Evolutionary conservation across 768 basidiomycete species (phyloP), one percentile per base, ranked within the genome.

Genomic region (Candolleomyces aberdarensis): DNA sequence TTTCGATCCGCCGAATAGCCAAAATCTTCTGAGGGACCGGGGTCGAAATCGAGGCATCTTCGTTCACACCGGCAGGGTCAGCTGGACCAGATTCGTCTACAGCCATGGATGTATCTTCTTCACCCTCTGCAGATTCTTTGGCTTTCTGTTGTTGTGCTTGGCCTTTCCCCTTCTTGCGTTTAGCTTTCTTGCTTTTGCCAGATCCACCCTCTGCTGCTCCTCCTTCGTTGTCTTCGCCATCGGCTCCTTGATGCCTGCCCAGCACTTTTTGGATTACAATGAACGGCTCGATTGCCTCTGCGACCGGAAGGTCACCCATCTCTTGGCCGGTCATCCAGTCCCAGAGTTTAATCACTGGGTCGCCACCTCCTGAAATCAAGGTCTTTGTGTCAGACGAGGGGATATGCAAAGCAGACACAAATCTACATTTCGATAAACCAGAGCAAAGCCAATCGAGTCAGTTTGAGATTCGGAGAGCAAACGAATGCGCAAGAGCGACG

Each of bases 291-390:
- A 86, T 78, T 0, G 69, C 66, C 7, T 78, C 71, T 60, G 73
- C 71, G 19, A 96, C 76, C 4, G 72, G 66, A 10, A 96, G 74
- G 43, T 85, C 81, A 32, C 76, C 75, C 40, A 80, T 71, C 41
- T 84, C 69, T 40, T 66, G 65, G 0, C 94, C 95, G 0, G 77
- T 76, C 72, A 86, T 81, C 87, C 89, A 92, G 63, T 92, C 83
- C 92, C 92, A 96, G 8, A 93, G 62, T 67, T 88, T 89, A 19
- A 96, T 71, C 57, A 79, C 74, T 0, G 83, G 76, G 66, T 98
- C 96, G 0, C 96, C 96, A 11, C 96, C 96, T 6, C 92, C 96
- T 0, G 94, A 95, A 9, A 98, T 78, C 22, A 99, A 78, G 32
- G 68, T 66, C 0, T 73, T 61, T 13, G 79, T 78, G 17, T 76